Evolutionary conservation across 495 filamentous ascomycete species (phyloP), one percentile per base, ranked within the genome.

Genomic region (Penicillium paxilli): DNA sequence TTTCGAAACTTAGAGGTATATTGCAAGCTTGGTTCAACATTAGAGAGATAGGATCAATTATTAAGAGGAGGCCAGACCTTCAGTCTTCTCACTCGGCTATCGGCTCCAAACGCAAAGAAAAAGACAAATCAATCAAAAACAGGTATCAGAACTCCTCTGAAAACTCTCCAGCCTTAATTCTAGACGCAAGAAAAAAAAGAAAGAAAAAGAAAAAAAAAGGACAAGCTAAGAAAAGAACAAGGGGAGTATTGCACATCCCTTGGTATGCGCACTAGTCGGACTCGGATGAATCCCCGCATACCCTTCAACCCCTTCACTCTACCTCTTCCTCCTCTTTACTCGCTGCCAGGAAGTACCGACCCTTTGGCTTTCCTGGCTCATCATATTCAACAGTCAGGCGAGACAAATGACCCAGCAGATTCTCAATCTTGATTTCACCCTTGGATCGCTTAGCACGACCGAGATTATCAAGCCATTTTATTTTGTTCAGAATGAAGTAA

Each of bases 371-470:
- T 1, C 72, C 83, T 16, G 74, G 74, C 55, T 71, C 74, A 65
- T 89, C 87, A 60, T 91, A 88, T 63, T 87, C 83, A 49, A 91
- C 65, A 21, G 85, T 82, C 25, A 91, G 70, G 58, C 88, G 87
- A 59, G 82, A 73, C 25, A 92, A 71, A 63, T 87, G 85, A 14
- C 78, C 81, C 50, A 92, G 79, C 60, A 89, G 75, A 63, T 87
- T 90, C 80, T 91, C 88, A 60, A 91, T 86, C 60, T 84, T 80
- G 54, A 87, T 82, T 51, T 91, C 87, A 38, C 82, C 80, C 55
- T 78, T 80, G 62, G 75, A 83, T 33, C 87, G 80, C 74, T 84
- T 83, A 69, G 81, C 80, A 53, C 88, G 83, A 57, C 88, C 88
- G 20, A 92, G 79, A 54, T 92, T 77, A 67, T 88, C 81, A 30